Evolutionary conservation across 768 basidiomycete genomes (phyloP), one percentile per base, ranked within the genome.

Genomic region (Russula ochroleuca): DNA sequence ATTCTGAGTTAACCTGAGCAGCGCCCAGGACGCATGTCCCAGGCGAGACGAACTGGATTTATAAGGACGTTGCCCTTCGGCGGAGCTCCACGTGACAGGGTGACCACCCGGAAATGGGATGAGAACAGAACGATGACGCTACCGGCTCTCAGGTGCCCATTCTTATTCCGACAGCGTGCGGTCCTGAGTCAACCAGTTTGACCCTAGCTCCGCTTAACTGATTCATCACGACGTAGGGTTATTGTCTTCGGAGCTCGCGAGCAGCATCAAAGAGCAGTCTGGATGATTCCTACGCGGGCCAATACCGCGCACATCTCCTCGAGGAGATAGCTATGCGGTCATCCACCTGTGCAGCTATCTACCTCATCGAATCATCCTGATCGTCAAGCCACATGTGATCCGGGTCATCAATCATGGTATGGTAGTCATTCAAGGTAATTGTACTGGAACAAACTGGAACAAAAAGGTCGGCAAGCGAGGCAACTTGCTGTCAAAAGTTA

Each of bases 241-340:
- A 45, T 47, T 63, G n/a, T 43, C 47, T 51, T 21, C 51, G 63
- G 63, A 64, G 13, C 63, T 64, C 48, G 57, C 35, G 28, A 21
- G 19, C 5, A n/a, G 19, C 23, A 19, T 15, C 31, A 51, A 31
- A 2, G 28, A 28, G 28, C 28, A 28, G 28, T 5, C 5, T 28
- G 28, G 28, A 28, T 28, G 28, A 28, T 28, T 28, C 28, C 28
- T 28, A 28, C 5, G 28, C 28, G 28, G 28, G 28, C 28, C 28
- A 28, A 5, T 28, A 5, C 28, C 2, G 7, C 14, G 11, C 31
- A 15, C 25, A 50, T n/a, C 49, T 7, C n/a, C n/a, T 19, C 48
- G n/a, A 50, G 38, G 49, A 28, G 35, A 54, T n/a, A 28, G 14
- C 38, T 50, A 21, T 50, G 62, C 40, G 17, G 19, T 50, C 28